Base-by-base conservation (phyloP, 148 eudicot species). In the Amaranthus hypochondriacus region DNA sequence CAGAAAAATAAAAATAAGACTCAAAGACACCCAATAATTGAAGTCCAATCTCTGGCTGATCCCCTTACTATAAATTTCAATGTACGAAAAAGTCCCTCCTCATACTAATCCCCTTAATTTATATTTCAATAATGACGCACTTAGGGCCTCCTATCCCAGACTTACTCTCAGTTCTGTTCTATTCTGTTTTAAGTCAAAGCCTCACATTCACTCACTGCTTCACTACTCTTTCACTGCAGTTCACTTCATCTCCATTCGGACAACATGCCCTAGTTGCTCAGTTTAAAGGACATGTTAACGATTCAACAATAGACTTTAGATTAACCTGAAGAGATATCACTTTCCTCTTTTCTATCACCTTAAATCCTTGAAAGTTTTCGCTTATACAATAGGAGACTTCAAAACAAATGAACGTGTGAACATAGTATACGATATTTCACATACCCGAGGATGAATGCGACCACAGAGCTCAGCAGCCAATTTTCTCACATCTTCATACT, bases 391-490 rank as follows among this genome's bases (percentile, higher is more conserved):
- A 5, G 9, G 39, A 62, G 66, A 39, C 48, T 6, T 10, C 48
- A 4, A 42, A 10, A 18, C 7, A 48, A 48, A 63, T 49, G n/a
- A 50, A 18, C n/a, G 5, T 28, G 14, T 8, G 14, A 48, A 50
- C 44, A 39, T 39, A 4, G 4, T 44, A 50, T 18, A 67, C 4
- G 12, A 7, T 46, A 49, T 48, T n/a, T 7, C 39, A 66, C 78
- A 66, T 87, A 89, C 97, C 77, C 86, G 64, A 48, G 92, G 92
- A 76, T 89, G 95, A 77, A 89, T 84, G 75, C 91, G 84, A 67
- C 97, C 97, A 79, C 87, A 89, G 12, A 89, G 97, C 81, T 92
- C 97, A 68, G 97, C 94, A 56, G 94, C 89, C 77, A 92, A 89
- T 79, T 86, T 92, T 66, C 94, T 78, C 76, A 92, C 97, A 80